A percentile compares a stretch with the other conserved stretches of the same genome.
Evolutionary conservation across 805 yeast species (phyloP).

Genomic region (Myxozyma kluyveri): DNA sequence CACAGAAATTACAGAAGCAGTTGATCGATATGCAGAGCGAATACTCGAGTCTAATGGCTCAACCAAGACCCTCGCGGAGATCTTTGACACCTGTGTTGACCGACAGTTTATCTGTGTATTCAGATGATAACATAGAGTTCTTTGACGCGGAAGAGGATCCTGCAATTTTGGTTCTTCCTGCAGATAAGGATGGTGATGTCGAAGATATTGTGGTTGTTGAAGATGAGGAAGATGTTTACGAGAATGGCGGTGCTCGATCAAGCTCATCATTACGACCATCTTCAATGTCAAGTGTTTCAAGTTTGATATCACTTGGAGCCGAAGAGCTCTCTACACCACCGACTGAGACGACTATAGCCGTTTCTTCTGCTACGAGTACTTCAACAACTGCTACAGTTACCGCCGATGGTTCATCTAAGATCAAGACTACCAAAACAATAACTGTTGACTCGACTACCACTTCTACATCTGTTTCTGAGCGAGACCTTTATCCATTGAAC

Average conservation of each 20-base stretch:
- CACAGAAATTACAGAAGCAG: slow-evolving; percentile 13
- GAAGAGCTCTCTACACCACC: slow-evolving; percentile 25
- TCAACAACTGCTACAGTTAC: neutral
- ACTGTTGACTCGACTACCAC: neutral
- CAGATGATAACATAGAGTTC: slow-evolving; percentile 41
- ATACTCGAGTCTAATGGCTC: neutral
- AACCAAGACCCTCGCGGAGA: neutral
- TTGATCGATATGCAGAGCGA: slow-evolving; percentile 10
- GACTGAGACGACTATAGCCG: neutral
- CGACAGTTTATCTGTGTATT: slow-evolving; percentile 19
- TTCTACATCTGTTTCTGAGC: neutral
- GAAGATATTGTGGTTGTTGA: slow-evolving; percentile 56
- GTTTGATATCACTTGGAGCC: neutral
- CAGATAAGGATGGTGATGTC: slow-evolving; percentile 43
- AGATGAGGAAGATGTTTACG: slow-evolving; percentile 16
- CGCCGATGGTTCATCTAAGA: neutral
- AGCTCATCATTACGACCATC: slow-evolving; percentile 13
- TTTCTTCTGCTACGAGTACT: neutral
- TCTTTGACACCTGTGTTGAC: neutral
- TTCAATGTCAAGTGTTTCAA: neutral
- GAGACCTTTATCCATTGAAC: neutral
- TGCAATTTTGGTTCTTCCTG: slow-evolving; percentile 18
- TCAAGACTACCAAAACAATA: neutral
- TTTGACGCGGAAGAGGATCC: slow-evolving; percentile 65
- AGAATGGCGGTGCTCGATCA: slow-evolving; percentile 6